Evolutionary conservation across 768 basidiomycete species (phyloP), one percentile per base, ranked within the genome.

Genomic region (Phylloporus arenicola): DNA sequence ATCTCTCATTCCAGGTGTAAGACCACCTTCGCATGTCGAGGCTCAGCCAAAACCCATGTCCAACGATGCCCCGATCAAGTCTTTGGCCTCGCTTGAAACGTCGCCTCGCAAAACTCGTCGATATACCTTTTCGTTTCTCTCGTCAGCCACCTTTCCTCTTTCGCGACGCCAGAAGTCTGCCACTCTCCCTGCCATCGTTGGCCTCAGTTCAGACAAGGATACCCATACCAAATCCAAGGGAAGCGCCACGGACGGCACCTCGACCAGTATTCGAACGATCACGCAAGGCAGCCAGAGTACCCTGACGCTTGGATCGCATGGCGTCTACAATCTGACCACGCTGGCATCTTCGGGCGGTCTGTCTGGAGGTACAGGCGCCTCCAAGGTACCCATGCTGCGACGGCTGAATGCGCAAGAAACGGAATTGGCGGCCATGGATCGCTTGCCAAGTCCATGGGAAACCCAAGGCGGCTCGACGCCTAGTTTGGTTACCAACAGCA

Each of bases 81-180:
- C 35, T 22, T 17, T 45, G 1, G 19, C 19, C 29, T 33, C 47
- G 9, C 27, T 19, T 12, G 29, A 43, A 30, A 25, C 46, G 2
- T 31, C 52, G 6, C 45, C 47, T 45, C 63, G 49, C 12, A 58
- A 46, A 48, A 3, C 43, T 19, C 61, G 52, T 16, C 44, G 67
- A 41, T 57, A 45, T 29, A 67, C 59, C 3, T 67, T 66, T 52
- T 61, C 58, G 8, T 60, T 66, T 6, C 35, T 68, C 4, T 19
- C 64, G 2, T 29, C 64, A 0, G 19, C 62, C 22, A 22, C 55
- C n/a, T 57, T 68, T 30, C 41, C 47, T 6, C 54, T 53, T 16
- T 31, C 47, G 27, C 65, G 49, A n/a, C 66, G 51, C 30, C 55
- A 51, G 20, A 65, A 59, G 30, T 40, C 57, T 6, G 16, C 37